These are phyloP conservation scores for Clavaria fumosa DNA, from an alignment of 768 basidiomycete species.

Conservation along the genomic window DNA sequence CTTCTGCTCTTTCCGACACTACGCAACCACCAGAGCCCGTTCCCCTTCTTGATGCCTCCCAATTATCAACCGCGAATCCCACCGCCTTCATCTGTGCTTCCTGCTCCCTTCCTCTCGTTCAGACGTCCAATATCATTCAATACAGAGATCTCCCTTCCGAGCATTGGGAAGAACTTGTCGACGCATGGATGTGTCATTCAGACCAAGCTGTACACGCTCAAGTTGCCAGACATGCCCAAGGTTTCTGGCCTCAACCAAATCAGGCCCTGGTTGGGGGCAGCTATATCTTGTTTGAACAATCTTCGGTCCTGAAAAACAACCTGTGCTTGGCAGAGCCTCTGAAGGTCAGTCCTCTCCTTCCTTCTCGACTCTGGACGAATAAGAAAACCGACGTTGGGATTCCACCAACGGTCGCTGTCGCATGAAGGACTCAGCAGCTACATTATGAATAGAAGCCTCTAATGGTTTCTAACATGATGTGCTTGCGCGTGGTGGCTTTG, in stretches of 20 bases:
- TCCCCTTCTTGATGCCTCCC: constrained; percentile 55
- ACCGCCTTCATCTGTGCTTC: constrained; percentile 62
- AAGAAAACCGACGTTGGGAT: constrained; percentile 88
- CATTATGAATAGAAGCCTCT: constrained; percentile 33
- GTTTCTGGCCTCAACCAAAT: constrained; percentile 63
- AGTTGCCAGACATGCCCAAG: constrained; percentile 40
- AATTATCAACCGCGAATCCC: constrained; percentile 39
- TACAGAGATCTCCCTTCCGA: constrained; percentile 89
- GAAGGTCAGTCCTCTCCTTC: constrained; percentile 37
- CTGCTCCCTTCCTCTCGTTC: constrained; percentile 65
- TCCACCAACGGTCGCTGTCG: constrained; percentile 46
- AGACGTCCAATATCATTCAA: constrained; percentile 28
- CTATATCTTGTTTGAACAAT: constrained; percentile 66
- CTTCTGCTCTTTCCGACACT: constrained; percentile 16
- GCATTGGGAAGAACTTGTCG: constrained; percentile 94
- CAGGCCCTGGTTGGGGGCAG: constrained; percentile 82
- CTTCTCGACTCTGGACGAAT: constrained; percentile 35
- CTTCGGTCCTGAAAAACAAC: constrained; percentile 37
- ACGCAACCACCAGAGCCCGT: constrained; percentile 18
- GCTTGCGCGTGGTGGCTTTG: constrained; percentile 11
- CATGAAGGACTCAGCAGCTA: constrained; percentile 7
- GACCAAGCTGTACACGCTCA: constrained; percentile 74
- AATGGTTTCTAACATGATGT: constrained; percentile 33
- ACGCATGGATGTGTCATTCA: constrained; percentile 96
- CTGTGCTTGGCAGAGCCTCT: constrained; percentile 27